phyloP scores from a whole-genome alignment of 1,284 basidiomycete genomes.

The Farysia itapuensis region DNA sequence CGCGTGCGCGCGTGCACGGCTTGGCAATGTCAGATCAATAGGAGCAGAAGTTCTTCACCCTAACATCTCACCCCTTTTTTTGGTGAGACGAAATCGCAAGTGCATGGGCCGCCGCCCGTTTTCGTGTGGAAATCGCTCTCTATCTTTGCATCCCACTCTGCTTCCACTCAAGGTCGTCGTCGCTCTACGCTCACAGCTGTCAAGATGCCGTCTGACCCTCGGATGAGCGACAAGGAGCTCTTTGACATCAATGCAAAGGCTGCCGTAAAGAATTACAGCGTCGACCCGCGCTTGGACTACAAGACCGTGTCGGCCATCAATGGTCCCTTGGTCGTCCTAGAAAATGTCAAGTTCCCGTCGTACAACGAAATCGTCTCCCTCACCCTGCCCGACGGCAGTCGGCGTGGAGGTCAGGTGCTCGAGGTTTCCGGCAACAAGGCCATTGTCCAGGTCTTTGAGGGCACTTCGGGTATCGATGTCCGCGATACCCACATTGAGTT shows the following conservation, averaged over 20 bases:
- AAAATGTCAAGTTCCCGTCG: constrained; percentile 99
- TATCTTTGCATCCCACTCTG: too few relatives aligned
- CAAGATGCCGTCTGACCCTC: constrained; percentile 60
- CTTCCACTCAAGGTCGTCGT: too few relatives aligned
- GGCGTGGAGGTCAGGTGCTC: constrained; percentile 93
- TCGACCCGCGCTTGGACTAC: constrained; percentile 89
- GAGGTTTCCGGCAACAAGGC: constrained; percentile 99
- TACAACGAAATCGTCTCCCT: constrained; percentile 99
- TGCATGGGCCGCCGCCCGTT: too few relatives aligned
- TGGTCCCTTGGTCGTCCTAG: constrained; percentile 85
- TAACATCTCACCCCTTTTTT: too few relatives aligned
- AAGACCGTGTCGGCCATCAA: constrained; percentile 94
- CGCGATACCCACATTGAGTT: constrained; percentile 97
- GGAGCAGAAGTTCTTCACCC: too few relatives aligned
- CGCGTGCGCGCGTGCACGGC: too few relatives aligned
- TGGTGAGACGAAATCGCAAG: too few relatives aligned
- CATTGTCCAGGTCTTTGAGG: constrained; percentile 97
- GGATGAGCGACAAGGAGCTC: constrained; percentile 69
- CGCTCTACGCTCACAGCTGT: too few relatives aligned
- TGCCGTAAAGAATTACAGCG: constrained; percentile 66
- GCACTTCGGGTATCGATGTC: constrained; percentile 96
- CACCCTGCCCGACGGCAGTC: constrained; percentile 91
- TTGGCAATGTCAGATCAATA: too few relatives aligned
- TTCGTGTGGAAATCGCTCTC: too few relatives aligned
- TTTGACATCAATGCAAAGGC: constrained; percentile 83